phyloP scores from a whole-genome alignment of 345 rosid genomes.

The Heritiera littoralis region DNA sequence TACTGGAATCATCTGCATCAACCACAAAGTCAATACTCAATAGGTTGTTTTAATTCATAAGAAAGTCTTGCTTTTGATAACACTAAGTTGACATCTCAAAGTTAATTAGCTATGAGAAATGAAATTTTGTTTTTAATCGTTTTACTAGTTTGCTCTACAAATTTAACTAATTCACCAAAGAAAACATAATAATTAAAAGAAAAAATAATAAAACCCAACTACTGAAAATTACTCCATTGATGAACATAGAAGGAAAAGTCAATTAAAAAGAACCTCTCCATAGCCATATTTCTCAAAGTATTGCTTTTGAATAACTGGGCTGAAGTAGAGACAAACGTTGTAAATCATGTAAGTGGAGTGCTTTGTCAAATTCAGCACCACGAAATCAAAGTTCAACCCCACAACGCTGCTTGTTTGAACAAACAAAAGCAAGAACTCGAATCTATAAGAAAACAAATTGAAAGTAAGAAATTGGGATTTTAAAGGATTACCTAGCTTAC shows the following conservation, averaged over 20 bases:
- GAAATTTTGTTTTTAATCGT: neutral
- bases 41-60: neutral
- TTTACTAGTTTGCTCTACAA: slow-evolving; percentile 2
- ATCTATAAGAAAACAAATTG: neutral
- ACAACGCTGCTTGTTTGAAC: slow-evolving; percentile 50
- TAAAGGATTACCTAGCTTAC: slow-evolving; percentile 22
- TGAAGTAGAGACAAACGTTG: slow-evolving; percentile 85
- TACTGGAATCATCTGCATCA: slow-evolving; percentile 85
- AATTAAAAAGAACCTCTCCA: slow-evolving; percentile 30
- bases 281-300: slow-evolving; percentile 72
- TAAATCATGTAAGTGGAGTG: slow-evolving; percentile 92
- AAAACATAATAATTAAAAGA: neutral
- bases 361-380: slow-evolving; percentile 84
- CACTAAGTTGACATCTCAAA: neutral
- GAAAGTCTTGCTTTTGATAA: neutral
- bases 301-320: slow-evolving; percentile 71
- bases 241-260: neutral
- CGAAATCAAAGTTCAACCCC: slow-evolving; percentile 94
- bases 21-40: neutral
- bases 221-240: neutral
- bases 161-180: slow-evolving; percentile 2
- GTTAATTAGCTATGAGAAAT: neutral
- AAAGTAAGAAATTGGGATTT: neutral
- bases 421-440: neutral
- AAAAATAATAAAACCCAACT: neutral